Percentiles rank a stretch among this genome's conserved stretches.
These are phyloP conservation scores for Fusarium concolor DNA, from an alignment of 2,329 filamentous ascomycete genomes.

Conservation along the genomic window DNA sequence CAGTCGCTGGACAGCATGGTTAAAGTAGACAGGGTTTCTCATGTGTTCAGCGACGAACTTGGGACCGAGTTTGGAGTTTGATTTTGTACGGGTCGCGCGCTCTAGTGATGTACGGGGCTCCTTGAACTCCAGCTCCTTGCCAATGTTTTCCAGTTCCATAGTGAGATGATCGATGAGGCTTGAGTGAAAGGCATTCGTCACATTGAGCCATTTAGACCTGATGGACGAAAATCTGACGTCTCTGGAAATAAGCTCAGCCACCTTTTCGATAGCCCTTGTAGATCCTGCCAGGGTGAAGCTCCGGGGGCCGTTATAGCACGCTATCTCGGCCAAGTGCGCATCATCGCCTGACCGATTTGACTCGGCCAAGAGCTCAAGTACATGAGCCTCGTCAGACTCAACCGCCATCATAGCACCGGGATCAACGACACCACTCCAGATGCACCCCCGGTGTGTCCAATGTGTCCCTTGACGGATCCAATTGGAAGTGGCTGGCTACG, in stretches of 20 bases:
- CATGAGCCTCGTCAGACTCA: not conserved
- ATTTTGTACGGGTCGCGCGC: not conserved
- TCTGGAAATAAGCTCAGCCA: conserved; percentile 19
- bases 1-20: conserved; percentile 56
- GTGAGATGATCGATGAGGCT: conserved; percentile 53
- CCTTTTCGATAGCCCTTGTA: not conserved
- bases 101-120: not conserved
- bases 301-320: conserved; percentile 11
- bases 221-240: conserved; percentile 10
- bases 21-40: conserved; percentile 58
- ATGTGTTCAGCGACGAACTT: conserved; percentile 32
- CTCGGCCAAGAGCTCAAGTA: not conserved
- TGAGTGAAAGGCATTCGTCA: conserved; percentile 62
- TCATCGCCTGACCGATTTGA: not conserved
- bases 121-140: not conserved
- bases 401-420: conserved; percentile 14
- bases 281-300: conserved; percentile 16
- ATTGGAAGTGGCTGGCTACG: not conserved
- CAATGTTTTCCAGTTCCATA: not conserved
- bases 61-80: not conserved
- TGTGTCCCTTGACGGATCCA: not conserved
- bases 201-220: conserved; percentile 54
- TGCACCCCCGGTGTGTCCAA: not conserved
- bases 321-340: not conserved
- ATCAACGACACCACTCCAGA: not conserved